Conservation (phyloP, 1,139 yeast genomes). For the Sugiyamaella sp. region DNA sequence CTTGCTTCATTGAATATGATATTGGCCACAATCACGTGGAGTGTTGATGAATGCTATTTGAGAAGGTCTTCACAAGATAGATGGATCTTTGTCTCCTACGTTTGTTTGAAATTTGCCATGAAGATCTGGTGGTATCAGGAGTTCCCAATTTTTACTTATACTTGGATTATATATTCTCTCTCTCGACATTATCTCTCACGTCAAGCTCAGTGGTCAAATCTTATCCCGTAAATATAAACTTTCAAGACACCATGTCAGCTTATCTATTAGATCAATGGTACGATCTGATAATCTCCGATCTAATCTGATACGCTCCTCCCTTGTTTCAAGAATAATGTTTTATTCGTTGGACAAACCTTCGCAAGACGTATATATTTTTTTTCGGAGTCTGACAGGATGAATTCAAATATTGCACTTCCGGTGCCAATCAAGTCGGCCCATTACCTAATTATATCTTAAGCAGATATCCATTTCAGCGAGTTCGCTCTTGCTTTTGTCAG, state of each 20-base stretch:
- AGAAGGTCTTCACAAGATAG: too few species aligned
- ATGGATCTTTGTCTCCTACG: too few species aligned
- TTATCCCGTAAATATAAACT: conserved; percentile 12
- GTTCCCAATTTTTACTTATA: conserved; percentile 8
- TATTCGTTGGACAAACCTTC: background rate
- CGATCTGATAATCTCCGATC: conserved; percentile 12
- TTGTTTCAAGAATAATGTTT: background rate
- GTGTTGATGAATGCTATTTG: too few species aligned
- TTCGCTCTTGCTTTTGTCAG: background rate
- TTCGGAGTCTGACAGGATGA: background rate
- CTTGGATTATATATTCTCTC: background rate
- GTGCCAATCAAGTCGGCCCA: background rate
- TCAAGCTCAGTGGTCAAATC: conserved; percentile 8
- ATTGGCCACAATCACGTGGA: too few species aligned
- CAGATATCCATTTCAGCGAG: background rate
- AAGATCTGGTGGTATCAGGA: conserved; percentile 4
- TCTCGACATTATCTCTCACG: conserved; percentile 3
- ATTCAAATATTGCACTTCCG: background rate
- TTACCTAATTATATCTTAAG: background rate
- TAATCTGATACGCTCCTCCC: background rate
- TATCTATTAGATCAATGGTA: conserved; percentile 8
- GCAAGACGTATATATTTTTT: conserved; percentile 7
- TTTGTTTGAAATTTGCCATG: too few species aligned
- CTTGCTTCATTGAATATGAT: conserved; percentile 1
- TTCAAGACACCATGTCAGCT: conserved; percentile 10